Conservation (phyloP, 1,284 basidiomycete genomes). For the Trametes sp. region DNA sequence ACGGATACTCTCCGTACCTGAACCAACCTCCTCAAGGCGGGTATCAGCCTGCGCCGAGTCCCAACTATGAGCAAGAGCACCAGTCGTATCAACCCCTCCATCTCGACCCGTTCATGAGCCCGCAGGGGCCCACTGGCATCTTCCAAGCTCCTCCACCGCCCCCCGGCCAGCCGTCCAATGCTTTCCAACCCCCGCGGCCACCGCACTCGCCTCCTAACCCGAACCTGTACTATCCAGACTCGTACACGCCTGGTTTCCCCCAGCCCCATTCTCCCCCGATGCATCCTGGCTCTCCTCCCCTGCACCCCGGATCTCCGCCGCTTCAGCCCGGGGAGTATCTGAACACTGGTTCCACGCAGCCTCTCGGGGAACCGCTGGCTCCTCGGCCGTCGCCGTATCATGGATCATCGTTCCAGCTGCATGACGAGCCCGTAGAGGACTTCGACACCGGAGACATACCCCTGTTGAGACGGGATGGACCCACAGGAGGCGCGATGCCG, state of each 20-base stretch:
- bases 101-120: constrained; percentile 38
- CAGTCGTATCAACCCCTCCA: constrained; percentile 41
- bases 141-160: constrained; percentile 35
- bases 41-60: constrained; percentile 36
- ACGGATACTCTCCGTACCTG: constrained; percentile 40
- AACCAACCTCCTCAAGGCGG: constrained; percentile 37
- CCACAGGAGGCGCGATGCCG: constrained; percentile 39
- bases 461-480: constrained; percentile 57
- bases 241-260: constrained; percentile 32
- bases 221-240: constrained; percentile 27
- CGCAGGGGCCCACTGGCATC: constrained; percentile 26
- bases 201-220: constrained; percentile 25
- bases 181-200: constrained; percentile 23
- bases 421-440: constrained; percentile 51
- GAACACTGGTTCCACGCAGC: constrained; percentile 28
- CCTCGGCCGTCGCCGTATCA: constrained; percentile 35
- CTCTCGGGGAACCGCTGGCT: constrained; percentile 32
- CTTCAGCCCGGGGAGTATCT: constrained; percentile 30
- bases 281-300: constrained; percentile 3
- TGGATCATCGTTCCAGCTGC: constrained; percentile 39
- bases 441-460: constrained; percentile 70
- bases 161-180: constrained; percentile 22
- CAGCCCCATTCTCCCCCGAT: constrained; percentile 28
- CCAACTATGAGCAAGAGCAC: constrained; percentile 47
- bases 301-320: constrained; percentile 28